These are phyloP conservation scores for Russula sp. DNA, from an alignment of 768 basidiomycete genomes.

Conservation along the genomic window DNA sequence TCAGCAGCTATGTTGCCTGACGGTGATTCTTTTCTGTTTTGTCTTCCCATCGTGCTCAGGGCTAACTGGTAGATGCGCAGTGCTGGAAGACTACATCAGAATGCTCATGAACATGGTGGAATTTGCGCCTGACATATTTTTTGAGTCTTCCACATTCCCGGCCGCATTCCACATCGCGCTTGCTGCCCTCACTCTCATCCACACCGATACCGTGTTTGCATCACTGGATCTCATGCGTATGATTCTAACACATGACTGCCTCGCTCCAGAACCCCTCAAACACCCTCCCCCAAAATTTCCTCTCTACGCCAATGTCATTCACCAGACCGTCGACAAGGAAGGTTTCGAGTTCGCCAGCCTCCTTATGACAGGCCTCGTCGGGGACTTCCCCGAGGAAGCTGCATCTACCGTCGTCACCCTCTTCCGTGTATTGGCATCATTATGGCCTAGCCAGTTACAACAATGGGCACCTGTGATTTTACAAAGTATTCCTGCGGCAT, in stretches of 20 bases:
- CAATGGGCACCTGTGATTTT: slow-evolving; percentile 71
- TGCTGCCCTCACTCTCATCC: slow-evolving; percentile 76
- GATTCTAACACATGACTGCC: slow-evolving; percentile 72
- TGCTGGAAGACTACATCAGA: slow-evolving; percentile 92
- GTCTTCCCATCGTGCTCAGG: not conserved
- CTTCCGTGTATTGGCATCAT: slow-evolving; percentile 60
- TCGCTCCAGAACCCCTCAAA: slow-evolving; percentile 44
- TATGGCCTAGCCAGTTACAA: slow-evolving; percentile 69
- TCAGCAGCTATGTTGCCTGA: slow-evolving; percentile 78
- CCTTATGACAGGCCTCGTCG: slow-evolving; percentile 73
- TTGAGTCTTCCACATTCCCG: slow-evolving; percentile 75
- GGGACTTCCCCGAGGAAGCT: slow-evolving; percentile 87
- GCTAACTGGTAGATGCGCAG: slow-evolving; percentile 42
- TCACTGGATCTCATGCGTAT: slow-evolving; percentile 76
- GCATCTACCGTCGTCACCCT: slow-evolving; percentile 71
- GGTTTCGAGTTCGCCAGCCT: slow-evolving; percentile 68
- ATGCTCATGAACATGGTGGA: slow-evolving; percentile 68
- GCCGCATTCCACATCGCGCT: slow-evolving; percentile 72
- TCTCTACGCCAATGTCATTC: slow-evolving; percentile 61
- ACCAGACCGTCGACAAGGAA: slow-evolving; percentile 59
- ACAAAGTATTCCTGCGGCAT: slow-evolving; percentile 60
- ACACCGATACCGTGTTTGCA: slow-evolving; percentile 77
- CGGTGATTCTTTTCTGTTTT: slow-evolving; percentile 51
- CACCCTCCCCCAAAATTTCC: slow-evolving; percentile 57
- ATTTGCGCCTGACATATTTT: slow-evolving; percentile 68